Evolutionary conservation across 169 alveolate genomes (phyloP).

Genomic region (Cryptosporidium bovis): DNA sequence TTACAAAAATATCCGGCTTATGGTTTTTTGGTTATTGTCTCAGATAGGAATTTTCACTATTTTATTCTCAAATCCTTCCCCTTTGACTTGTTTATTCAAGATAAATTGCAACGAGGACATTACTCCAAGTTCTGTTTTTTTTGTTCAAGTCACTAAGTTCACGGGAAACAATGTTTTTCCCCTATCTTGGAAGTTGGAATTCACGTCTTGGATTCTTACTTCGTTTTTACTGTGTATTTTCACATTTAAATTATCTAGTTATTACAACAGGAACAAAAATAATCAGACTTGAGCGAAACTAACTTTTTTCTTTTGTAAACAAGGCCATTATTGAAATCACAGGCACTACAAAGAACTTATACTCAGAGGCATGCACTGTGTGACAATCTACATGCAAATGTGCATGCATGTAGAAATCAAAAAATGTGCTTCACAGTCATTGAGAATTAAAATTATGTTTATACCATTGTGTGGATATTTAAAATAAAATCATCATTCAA

Average conservation of each 20-base stretch:
- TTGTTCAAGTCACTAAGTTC: slow-evolving; percentile 9
- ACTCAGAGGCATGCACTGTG: no score
- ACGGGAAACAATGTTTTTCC: slow-evolving; percentile 50
- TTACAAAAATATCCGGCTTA: slow-evolving; percentile 34
- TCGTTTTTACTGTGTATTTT: slow-evolving; percentile 8
- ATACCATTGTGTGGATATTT: no score
- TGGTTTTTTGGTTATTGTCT: slow-evolving; percentile 30
- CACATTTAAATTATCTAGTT: background rate
- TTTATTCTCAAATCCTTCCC: slow-evolving; percentile 20
- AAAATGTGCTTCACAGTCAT: background rate
- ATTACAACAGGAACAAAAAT: no score
- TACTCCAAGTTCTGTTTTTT: slow-evolving; percentile 20
- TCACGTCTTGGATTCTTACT: slow-evolving; percentile 30
- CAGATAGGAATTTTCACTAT: slow-evolving; percentile 35
- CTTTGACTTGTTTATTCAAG: slow-evolving; percentile 27
- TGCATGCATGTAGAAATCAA: background rate
- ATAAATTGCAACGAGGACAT: slow-evolving; percentile 26
- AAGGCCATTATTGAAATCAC: no score
- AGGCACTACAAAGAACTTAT: no score
- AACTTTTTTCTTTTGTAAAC: no score
- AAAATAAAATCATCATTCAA: no score
- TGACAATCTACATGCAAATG: background rate
- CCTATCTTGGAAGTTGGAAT: slow-evolving; percentile 65
- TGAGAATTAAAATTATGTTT: background rate
- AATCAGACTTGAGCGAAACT: no score